phyloP scores from a whole-genome alignment of 169 alveolate genomes.

The Plasmodium relictum region DNA sequence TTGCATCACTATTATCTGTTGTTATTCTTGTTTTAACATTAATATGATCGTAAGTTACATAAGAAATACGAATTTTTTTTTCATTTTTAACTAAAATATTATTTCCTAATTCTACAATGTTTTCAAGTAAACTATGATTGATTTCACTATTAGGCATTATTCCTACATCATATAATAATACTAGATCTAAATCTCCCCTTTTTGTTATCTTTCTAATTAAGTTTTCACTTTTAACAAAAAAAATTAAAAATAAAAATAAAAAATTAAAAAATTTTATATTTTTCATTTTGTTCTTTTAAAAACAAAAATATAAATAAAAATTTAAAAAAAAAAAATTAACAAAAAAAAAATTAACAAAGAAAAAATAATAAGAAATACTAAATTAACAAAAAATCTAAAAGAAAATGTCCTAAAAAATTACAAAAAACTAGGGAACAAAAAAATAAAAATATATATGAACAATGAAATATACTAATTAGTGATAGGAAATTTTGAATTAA shows the following conservation, averaged over 20 bases:
- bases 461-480: too few species aligned
- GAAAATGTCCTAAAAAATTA: neutral
- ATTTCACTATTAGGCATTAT: neutral
- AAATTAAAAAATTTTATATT: neutral
- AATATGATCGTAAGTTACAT: conserved; percentile 35
- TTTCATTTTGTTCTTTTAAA: neutral
- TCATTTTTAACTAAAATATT: conserved; percentile 12
- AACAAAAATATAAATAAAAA: neutral
- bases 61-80: conserved; percentile 13
- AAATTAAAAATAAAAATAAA: conserved; percentile 1
- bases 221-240: neutral
- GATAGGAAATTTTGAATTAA: too few species aligned
- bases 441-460: too few species aligned
- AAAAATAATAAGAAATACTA: neutral
- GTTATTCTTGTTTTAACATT: conserved; percentile 6
- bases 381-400: neutral
- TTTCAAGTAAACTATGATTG: conserved; percentile 1
- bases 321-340: neutral
- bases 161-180: conserved; percentile 30
- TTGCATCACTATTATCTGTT: neutral
- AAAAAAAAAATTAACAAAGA: neutral
- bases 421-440: neutral
- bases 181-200: conserved; percentile 56
- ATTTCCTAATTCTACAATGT: conserved; percentile 24
- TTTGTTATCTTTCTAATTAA: conserved; percentile 33